phyloP scores from a whole-genome alignment of 306 rosid genomes.

The Cercis canadensis region DNA sequence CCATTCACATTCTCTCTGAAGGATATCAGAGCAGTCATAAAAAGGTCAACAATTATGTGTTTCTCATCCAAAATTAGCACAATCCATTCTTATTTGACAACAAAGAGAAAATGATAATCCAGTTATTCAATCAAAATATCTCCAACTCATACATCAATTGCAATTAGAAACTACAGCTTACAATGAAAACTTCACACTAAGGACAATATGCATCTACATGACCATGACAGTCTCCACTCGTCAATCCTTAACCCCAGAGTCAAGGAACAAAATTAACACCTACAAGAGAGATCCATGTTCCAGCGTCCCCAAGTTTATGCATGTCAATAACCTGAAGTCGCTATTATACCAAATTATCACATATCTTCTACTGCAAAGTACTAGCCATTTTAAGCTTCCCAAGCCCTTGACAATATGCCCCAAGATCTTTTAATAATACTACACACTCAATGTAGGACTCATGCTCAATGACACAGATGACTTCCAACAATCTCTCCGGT shows the following conservation, averaged over 20 bases:
- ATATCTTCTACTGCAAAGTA: neutral
- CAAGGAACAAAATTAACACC: neutral
- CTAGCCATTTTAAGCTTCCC: no score
- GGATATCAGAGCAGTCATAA: conserved; percentile 10
- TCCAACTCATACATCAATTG: neutral
- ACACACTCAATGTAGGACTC: no score
- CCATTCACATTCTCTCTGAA: neutral
- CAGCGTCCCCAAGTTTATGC: neutral
- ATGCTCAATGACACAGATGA: no score
- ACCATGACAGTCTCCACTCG: neutral
- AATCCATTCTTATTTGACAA: neutral
- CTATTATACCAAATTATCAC: neutral
- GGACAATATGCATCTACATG: neutral
- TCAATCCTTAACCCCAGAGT: neutral
- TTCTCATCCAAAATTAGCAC: neutral
- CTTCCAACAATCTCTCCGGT: no score
- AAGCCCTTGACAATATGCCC: no score
- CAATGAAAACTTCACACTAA: neutral
- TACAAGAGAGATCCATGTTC: neutral
- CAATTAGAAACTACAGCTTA: neutral
- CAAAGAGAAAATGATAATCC: neutral
- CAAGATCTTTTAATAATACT: no score
- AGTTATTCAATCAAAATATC: neutral
- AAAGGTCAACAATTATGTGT: neutral
- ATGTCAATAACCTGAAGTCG: neutral